Conservation (phyloP, 2,329 filamentous ascomycete genomes). For the Aspergillus eucalypticola region DNA sequence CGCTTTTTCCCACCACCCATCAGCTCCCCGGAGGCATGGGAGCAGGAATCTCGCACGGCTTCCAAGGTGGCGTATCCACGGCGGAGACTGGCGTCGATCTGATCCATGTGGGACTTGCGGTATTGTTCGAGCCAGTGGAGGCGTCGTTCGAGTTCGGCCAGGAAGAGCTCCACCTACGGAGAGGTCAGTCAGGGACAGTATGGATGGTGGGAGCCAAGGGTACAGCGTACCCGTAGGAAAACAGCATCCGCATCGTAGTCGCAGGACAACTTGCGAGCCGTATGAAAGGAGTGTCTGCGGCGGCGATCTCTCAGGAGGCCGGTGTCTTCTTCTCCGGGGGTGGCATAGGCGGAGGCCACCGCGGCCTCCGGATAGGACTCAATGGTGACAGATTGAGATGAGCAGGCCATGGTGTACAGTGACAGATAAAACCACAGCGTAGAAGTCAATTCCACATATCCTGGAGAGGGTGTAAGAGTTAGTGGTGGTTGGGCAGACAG, state of each 20-base stretch:
- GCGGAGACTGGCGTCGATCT: conserved; percentile 79
- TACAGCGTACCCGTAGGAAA: conserved; percentile 41
- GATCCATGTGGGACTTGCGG: conserved; percentile 75
- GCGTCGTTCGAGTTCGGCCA: conserved; percentile 81
- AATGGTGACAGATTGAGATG: conserved; percentile 42
- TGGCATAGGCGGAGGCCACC: conserved; percentile 28
- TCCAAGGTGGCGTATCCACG: conserved; percentile 83
- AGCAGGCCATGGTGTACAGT: conserved; percentile 38
- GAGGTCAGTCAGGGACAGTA: conserved; percentile 13
- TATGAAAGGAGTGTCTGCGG: conserved; percentile 49
- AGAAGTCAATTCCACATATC: conserved; percentile 19
- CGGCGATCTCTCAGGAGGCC: conserved; percentile 41
- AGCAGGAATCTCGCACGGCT: conserved; percentile 83
- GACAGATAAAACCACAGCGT: background rate
- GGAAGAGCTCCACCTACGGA: conserved; percentile 48
- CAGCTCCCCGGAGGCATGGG: conserved; percentile 84
- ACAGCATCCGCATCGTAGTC: conserved; percentile 47
- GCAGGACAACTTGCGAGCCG: conserved; percentile 43
- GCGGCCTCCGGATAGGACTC: conserved; percentile 35
- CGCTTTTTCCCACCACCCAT: conserved; percentile 82
- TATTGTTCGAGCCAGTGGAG: conserved; percentile 88
- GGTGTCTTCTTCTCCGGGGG: conserved; percentile 36
- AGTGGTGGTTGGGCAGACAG: background rate
- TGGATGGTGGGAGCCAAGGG: background rate
- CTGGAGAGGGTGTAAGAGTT: conserved; percentile 8